A percentile compares a stretch with the other conserved stretches of the same genome.
These are phyloP conservation scores for Allium sativum DNA, from an alignment of 106 monocot genomes.

Conservation along the genomic window DNA sequence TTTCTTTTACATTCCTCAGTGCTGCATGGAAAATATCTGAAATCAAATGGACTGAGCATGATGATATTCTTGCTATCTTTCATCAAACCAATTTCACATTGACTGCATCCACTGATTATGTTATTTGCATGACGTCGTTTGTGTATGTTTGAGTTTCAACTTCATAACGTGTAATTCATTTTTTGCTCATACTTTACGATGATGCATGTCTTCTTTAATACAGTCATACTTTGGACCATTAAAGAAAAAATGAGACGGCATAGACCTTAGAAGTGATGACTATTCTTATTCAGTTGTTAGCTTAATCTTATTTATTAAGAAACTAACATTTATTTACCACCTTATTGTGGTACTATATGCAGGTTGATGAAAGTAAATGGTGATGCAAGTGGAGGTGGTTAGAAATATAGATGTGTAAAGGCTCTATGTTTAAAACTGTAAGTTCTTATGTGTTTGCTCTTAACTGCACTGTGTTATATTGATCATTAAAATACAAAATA, in stretches of 20 bases:
- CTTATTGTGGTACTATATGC: conserved; percentile 5
- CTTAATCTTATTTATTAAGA: conserved; percentile 1
- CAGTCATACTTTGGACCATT: no score
- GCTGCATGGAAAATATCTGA: no score
- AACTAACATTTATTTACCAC: background rate
- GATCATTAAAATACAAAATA: background rate
- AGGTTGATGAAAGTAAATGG: conserved; percentile 60
- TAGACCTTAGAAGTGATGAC: conserved; percentile 53
- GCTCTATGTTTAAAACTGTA: conserved; percentile 98
- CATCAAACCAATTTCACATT: no score
- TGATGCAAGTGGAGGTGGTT: conserved; percentile 64
- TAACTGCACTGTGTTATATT: background rate
- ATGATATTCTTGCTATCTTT: no score
- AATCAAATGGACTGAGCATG: no score
- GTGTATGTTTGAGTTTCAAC: no score
- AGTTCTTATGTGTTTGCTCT: background rate
- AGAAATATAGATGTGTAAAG: conserved; percentile 87
- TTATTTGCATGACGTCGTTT: no score
- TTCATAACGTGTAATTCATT: no score
- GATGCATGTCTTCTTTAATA: no score
- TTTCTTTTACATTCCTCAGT: no score
- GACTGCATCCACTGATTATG: no score
- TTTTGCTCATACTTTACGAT: no score
- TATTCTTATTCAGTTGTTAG: background rate
- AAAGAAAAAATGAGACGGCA: conserved; percentile 13